Percentiles rank a stretch among this genome's conserved stretches.
phyloP scores from a whole-genome alignment of 169 alveolate genomes.

The Cryptosporidium xiaoi region DNA sequence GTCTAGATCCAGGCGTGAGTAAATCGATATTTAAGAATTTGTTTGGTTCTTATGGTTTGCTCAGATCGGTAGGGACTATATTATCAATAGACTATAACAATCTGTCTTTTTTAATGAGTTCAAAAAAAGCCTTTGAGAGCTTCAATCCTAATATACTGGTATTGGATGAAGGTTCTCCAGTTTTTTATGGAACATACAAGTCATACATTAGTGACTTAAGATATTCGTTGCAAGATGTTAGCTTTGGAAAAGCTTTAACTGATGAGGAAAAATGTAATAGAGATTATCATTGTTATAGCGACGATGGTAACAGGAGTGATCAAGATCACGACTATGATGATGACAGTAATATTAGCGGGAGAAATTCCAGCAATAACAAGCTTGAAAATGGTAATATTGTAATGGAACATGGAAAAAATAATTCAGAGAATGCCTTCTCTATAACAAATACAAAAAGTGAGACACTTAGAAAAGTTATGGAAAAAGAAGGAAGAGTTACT shows the following conservation, averaged over 20 bases:
- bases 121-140: neutral
- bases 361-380: neutral
- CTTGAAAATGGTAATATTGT: neutral
- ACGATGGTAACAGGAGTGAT: neutral
- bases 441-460: slow-evolving; percentile 28
- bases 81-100: slow-evolving; percentile 52
- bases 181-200: slow-evolving; percentile 35
- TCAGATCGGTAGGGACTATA: slow-evolving; percentile 35
- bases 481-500: slow-evolving; percentile 56
- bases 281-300: neutral
- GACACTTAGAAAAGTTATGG: slow-evolving; percentile 59
- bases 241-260: neutral
- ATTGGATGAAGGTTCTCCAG: slow-evolving; percentile 45
- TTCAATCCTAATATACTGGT: slow-evolving; percentile 55
- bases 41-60: slow-evolving; percentile 47
- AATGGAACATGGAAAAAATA: neutral
- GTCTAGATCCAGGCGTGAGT: slow-evolving; percentile 72
- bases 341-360: no score
- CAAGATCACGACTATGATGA: neutral
- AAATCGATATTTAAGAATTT: slow-evolving; percentile 18
- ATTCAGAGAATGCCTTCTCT: neutral
- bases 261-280: neutral
- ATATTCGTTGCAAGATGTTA: neutral
- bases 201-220: slow-evolving; percentile 30
- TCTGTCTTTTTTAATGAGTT: slow-evolving; percentile 40